Percentiles rank a stretch among this genome's conserved stretches.
Conservation (phyloP, 345 rosid species). For the Rhodomyrtus tomentosa region DNA sequence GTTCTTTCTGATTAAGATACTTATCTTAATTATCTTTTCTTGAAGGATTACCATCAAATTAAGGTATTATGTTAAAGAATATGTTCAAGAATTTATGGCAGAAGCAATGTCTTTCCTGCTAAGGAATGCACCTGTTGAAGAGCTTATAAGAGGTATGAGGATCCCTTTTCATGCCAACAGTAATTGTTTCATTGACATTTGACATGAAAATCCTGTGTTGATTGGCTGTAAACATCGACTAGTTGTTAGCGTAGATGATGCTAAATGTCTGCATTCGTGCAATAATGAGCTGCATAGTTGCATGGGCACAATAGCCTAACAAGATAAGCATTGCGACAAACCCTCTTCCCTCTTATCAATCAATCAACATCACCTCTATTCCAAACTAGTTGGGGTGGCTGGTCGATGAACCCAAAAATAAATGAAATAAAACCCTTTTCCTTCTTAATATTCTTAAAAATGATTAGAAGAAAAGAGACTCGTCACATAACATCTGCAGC, state of each 20-base stretch:
- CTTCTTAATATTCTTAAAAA: background rate
- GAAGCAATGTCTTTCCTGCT: conserved; percentile 72
- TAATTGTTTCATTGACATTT: background rate
- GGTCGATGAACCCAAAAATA: too few species aligned
- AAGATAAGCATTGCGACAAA: background rate
- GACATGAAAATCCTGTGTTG: background rate
- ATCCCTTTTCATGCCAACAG: background rate
- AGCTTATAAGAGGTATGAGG: conserved; percentile 46
- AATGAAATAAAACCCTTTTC: background rate
- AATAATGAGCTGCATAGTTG: background rate
- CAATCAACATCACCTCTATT: too few species aligned
- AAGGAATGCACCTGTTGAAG: conserved; percentile 55
- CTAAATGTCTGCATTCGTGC: background rate
- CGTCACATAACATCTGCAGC: background rate
- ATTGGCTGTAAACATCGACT: background rate
- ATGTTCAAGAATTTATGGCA: conserved; percentile 66
- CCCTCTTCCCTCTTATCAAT: background rate
- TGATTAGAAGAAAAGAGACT: background rate
- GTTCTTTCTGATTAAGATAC: conserved; percentile 1
- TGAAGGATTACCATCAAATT: conserved; percentile 54
- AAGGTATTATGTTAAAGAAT: conserved; percentile 58
- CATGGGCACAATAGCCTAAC: background rate
- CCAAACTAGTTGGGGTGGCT: too few species aligned
- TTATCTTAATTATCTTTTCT: background rate
- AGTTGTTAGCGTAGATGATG: background rate